Conservation (phyloP, 2,329 filamentous ascomycete species). For the Aspergillus intermedius region DNA sequence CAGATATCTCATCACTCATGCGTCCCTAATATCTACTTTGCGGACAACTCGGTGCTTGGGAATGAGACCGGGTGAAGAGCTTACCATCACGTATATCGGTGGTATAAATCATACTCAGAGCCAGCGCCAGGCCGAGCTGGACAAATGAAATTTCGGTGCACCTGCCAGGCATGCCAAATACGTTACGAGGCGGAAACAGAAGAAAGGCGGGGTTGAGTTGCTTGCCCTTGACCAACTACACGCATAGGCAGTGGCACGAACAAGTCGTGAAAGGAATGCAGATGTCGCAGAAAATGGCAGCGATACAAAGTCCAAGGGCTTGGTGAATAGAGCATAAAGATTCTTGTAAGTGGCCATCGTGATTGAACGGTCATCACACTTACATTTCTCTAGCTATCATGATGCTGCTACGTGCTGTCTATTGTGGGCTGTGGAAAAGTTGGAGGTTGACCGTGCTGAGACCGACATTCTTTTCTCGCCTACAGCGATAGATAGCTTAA, state of each 20-base stretch:
- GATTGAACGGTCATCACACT: background rate
- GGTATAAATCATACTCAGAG: background rate
- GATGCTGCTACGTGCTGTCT: background rate
- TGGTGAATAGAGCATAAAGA: background rate
- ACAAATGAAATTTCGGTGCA: background rate
- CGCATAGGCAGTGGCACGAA: background rate
- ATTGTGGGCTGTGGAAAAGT: too few relatives aligned
- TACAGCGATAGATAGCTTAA: too few relatives aligned
- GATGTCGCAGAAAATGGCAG: background rate
- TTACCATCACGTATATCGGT: background rate
- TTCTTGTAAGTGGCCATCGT: background rate
- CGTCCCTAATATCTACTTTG: too few relatives aligned
- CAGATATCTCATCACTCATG: too few relatives aligned
- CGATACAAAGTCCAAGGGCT: background rate
- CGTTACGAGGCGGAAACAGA: background rate
- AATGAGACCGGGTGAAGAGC: background rate
- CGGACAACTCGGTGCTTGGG: too few relatives aligned
- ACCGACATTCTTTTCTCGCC: too few relatives aligned
- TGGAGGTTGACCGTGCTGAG: too few relatives aligned
- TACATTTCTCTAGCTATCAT: background rate
- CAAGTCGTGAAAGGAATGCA: background rate
- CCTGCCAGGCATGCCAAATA: background rate
- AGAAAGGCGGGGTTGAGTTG: background rate
- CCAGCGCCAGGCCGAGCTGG: background rate
- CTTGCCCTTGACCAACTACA: background rate